phyloP scores from a whole-genome alignment of 2,329 filamentous ascomycete genomes.

The Graphilbum ipis-grandicollis region DNA sequence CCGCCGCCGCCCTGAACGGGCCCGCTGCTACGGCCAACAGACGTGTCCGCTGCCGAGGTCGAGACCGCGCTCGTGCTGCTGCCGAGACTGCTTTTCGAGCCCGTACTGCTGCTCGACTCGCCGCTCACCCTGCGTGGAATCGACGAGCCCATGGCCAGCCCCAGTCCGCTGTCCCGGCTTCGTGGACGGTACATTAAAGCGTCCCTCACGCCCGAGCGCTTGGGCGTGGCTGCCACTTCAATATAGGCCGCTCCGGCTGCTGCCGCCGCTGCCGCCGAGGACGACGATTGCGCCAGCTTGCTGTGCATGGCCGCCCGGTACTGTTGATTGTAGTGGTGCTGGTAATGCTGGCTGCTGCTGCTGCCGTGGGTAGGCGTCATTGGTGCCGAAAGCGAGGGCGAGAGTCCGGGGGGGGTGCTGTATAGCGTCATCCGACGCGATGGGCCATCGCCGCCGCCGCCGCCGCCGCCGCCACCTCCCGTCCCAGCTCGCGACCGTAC shows the following conservation, averaged over 20 bases:
- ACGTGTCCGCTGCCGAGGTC: not conserved
- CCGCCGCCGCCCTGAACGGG: not conserved
- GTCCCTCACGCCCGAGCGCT: slow-evolving; percentile 21
- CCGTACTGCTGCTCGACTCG: slow-evolving; percentile 12
- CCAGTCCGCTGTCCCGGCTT: slow-evolving; percentile 16
- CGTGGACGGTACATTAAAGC: slow-evolving; percentile 15
- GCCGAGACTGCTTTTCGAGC: slow-evolving; percentile 6
- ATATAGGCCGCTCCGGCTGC: slow-evolving; percentile 23
- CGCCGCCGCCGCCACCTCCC: no score
- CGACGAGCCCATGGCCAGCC: slow-evolving; percentile 6
- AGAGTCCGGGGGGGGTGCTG: slow-evolving; percentile 34
- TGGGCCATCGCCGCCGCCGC: no score
- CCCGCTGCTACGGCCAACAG: not conserved
- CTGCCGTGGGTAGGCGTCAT: slow-evolving; percentile 32
- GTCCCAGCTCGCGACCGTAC: slow-evolving; percentile 22
- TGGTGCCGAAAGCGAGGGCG: slow-evolving; percentile 29
- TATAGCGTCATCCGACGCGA: slow-evolving; percentile 30
- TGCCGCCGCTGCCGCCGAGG: not conserved
- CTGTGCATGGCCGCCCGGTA: slow-evolving; percentile 12
- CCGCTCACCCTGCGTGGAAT: slow-evolving; percentile 16
- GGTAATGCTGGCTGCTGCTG: not conserved
- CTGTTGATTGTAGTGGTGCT: slow-evolving; percentile 6
- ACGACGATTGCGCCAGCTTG: slow-evolving; percentile 13
- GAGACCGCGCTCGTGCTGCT: slow-evolving; percentile 1
- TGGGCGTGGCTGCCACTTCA: slow-evolving; percentile 29